Conservation (phyloP, 352 stramenopile species). For the Thraustochytrium sp. region DNA sequence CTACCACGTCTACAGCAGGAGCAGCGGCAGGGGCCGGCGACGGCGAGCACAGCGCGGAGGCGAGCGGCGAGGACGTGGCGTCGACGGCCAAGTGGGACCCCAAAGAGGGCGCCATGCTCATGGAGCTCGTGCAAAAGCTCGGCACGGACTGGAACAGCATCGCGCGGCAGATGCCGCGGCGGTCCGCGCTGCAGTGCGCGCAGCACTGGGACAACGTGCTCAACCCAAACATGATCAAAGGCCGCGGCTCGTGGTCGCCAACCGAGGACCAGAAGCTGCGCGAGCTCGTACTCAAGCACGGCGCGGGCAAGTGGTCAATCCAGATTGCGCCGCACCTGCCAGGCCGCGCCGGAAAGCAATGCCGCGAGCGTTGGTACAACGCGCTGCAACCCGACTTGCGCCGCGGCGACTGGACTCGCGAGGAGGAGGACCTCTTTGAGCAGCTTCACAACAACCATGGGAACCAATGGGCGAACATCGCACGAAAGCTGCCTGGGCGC, state of each 20-base stretch:
- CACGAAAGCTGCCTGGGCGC: background rate
- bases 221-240: constrained; percentile 21
- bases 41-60: too few relatives aligned
- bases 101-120: background rate
- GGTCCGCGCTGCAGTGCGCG: background rate
- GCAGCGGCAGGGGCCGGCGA: too few relatives aligned
- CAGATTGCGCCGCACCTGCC: constrained; percentile 85
- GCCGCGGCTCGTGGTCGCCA: constrained; percentile 73
- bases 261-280: constrained; percentile 79
- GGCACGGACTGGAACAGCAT: constrained; percentile 27
- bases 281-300: constrained; percentile 79
- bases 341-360: constrained; percentile 79
- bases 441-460: constrained; percentile 69
- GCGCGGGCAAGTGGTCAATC: constrained; percentile 68
- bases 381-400: background rate
- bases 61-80: too few relatives aligned
- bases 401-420: constrained; percentile 62
- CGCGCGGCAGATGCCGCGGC: background rate
- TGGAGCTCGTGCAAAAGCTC: background rate
- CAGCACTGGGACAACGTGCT: constrained; percentile 12
- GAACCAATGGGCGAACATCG: constrained; percentile 95
- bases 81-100: background rate
- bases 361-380: constrained; percentile 1
- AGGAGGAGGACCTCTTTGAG: constrained; percentile 53
- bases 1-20: too few relatives aligned